phyloP scores from a whole-genome alignment of 2,329 filamentous ascomycete genomes.

The Seiridium unicorne region DNA sequence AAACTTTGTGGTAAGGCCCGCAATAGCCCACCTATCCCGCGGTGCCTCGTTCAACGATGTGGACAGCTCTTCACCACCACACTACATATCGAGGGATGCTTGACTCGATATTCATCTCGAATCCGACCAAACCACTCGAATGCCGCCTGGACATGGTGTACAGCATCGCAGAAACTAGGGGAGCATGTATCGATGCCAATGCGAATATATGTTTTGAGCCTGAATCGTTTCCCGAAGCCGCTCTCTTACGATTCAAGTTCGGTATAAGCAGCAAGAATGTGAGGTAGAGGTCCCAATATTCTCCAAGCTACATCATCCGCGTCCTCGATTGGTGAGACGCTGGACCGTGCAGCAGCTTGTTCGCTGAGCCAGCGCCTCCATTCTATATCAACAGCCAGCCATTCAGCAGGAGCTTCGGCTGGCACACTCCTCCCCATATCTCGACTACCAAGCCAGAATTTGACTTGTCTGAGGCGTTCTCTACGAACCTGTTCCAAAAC shows the following conservation, averaged over 20 bases:
- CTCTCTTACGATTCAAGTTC: not conserved
- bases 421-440: not conserved
- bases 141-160: too few relatives aligned
- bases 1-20: not conserved
- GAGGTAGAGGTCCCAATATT: slow-evolving; percentile 22
- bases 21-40: too few relatives aligned
- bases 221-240: too few relatives aligned
- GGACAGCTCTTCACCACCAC: too few relatives aligned
- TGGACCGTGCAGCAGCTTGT: not conserved
- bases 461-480: not conserved
- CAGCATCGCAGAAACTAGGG: too few relatives aligned
- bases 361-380: slow-evolving; percentile 4
- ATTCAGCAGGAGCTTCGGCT: not conserved
- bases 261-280: slow-evolving; percentile 19
- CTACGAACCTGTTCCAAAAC: not conserved
- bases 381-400: not conserved
- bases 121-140: too few relatives aligned
- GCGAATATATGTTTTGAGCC: too few relatives aligned
- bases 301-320: slow-evolving; percentile 11
- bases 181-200: too few relatives aligned
- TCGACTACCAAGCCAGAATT: not conserved
- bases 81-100: too few relatives aligned
- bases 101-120: too few relatives aligned
- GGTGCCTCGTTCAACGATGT: too few relatives aligned
- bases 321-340: not conserved